Base-by-base conservation (phyloP, 345 rosid species). In the Pugionium cornutum region DNA sequence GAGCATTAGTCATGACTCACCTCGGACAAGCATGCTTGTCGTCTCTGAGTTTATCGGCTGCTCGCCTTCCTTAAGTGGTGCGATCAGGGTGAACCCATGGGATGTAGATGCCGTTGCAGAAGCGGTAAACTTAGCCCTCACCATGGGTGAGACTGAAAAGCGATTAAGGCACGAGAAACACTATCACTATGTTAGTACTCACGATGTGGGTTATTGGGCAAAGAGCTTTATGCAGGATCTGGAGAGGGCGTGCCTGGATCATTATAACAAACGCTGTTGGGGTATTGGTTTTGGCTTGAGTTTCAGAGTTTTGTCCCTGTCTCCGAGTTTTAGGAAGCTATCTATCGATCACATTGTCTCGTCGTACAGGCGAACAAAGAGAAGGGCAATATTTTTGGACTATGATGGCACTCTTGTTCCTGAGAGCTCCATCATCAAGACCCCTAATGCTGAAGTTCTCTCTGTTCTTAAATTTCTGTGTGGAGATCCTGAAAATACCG, bases 81-180 rank as follows among this genome's bases (percentile, higher is more conserved):
- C 95, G 3, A 79, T 85, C 44, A 88, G 95, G 79, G 89, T 88
- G 65, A 88, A 88, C 62, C 95, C 95, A 26, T 88, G 91, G 95
- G 91, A 85, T 51, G 64, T 81, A 43, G 83, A 83, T 68, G 91
- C 86, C 73, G 95, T 88, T 64, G 84, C 89, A 8, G 95, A 88
- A 60, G 86, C 95, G 25, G 73, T 88, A 25, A 73, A 63, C 70
- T 50, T 58, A 4, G 95, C 91, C 3, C 50, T 83, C 41, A 85
- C 72, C 9, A 81, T 86, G 86, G 44, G 58, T 31, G 89, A 80
- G 68, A 66, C 85, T 42, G 95, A 88, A 70, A 88, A 88, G 81
- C 80, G 50, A 36, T 64, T 87, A 69, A 77, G 95, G 79, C 95
- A 87, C 34, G 91, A 87, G 76, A 87, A 87, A 49, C 95, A 88